A percentile compares a stretch with the other conserved stretches of the same genome.
phyloP scores from a whole-genome alignment of 257 asterid genomes.

The Jaltomata sinuosa region DNA sequence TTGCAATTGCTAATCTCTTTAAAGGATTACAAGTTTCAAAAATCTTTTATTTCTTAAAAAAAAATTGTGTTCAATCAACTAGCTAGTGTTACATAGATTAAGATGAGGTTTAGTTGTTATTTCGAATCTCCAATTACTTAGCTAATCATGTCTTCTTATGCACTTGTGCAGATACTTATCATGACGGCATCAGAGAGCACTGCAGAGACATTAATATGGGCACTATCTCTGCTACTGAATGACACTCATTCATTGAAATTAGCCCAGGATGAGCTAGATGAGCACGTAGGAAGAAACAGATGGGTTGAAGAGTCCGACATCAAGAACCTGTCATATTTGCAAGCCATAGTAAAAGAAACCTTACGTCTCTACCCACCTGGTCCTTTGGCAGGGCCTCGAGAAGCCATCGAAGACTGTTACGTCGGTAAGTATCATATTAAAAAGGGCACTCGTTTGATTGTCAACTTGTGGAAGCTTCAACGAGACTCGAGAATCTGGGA shows the following conservation, averaged over 20 bases:
- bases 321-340: slow-evolving; percentile 25
- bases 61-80: too few relatives aligned
- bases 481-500: slow-evolving; percentile 45
- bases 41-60: too few relatives aligned
- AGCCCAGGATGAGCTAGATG: slow-evolving; percentile 37
- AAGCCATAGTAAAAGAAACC: slow-evolving; percentile 45
- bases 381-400: slow-evolving; percentile 45
- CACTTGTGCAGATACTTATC: slow-evolving; percentile 22
- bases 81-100: too few relatives aligned
- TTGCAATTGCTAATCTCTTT: too few relatives aligned
- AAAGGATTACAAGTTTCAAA: too few relatives aligned
- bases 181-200: slow-evolving; percentile 54
- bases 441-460: slow-evolving; percentile 38
- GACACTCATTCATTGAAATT: slow-evolving; percentile 1
- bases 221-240: slow-evolving; percentile 39
- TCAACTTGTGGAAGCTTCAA: slow-evolving; percentile 49
- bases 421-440: slow-evolving; percentile 17
- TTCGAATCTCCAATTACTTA: neutral
- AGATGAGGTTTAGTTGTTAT: too few relatives aligned
- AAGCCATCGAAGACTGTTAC: slow-evolving; percentile 34
- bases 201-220: slow-evolving; percentile 44
- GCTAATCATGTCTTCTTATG: neutral
- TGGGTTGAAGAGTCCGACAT: slow-evolving; percentile 52
- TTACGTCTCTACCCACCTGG: slow-evolving; percentile 61
- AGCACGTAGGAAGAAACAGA: slow-evolving; percentile 24